Evolutionary conservation across 1,284 basidiomycete species (phyloP), one percentile per base, ranked within the genome.

Genomic region (Dichomitus squalens): DNA sequence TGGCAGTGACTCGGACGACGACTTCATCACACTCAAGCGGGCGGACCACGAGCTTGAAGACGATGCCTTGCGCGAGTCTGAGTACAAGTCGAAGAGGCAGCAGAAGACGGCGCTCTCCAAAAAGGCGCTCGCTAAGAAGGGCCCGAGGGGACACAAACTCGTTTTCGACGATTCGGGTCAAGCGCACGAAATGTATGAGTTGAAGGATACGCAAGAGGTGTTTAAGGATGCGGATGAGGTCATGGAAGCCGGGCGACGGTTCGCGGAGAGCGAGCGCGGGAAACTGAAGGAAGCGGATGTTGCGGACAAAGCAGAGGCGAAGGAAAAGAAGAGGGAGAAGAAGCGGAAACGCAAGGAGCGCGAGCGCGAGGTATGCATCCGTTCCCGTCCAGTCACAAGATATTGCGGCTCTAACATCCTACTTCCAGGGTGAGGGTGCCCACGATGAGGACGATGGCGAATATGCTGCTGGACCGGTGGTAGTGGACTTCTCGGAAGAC

Each of bases 11-110:
- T 85, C 81, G 14, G 90, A 88, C 5, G 88, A 88, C 64, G 96
- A 97, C 59, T 96, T 98, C 69, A 92, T 99, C 71, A 96, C 93
- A 0, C 84, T 99, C 61, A 95, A 95, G 70, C 90, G 96, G 7
- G 88, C 87, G 0, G 85, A 98, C 70, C 96, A 99, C 72, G 88
- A 87, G 18, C 78, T 96, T 12, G 76, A 79, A 21, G 75, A 73
- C 36, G 77, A 76, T 39, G 68, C 63, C 1, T 68, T 67, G 18
- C 59, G 72, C 18, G 70, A 84, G 73, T 69, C 71, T 23, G 76
- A 74, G 2, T 78, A 82, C 60, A 66, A 76, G 31, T 84, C 77
- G 61, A 87, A 80, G 70, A 84, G 78, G 39, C 88, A 92, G 68
- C 76, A 84, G 43, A 86, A 89, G 72, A 78, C 92, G 64, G 88